A percentile compares a stretch with the other conserved stretches of the same genome.
Evolutionary conservation across 2,329 filamentous ascomycete species (phyloP).

Genomic region (Sporothrix dimorphospora): DNA sequence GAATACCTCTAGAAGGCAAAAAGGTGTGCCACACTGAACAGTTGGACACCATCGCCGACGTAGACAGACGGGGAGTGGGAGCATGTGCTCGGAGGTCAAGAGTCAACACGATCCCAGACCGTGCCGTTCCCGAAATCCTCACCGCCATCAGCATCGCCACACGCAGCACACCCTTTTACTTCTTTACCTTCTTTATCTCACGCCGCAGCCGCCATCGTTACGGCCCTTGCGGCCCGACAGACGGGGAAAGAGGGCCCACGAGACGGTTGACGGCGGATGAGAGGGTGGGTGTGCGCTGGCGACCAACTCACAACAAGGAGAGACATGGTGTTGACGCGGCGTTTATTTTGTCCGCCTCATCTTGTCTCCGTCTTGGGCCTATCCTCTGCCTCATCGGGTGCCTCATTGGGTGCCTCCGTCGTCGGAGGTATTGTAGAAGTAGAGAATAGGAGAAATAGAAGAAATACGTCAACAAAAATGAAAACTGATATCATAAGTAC

Average conservation of each 20-base stretch:
- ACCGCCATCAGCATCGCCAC: conserved; percentile 12
- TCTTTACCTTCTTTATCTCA: not conserved
- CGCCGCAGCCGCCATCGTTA: not conserved
- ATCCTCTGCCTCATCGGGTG: not conserved
- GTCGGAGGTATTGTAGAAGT: not conserved
- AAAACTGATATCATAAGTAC: not conserved
- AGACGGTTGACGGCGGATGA: not conserved
- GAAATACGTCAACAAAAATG: conserved; percentile 3
- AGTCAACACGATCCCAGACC: not conserved
- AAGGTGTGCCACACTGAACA: not conserved
- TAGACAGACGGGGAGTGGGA: not conserved
- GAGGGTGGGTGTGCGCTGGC: not conserved
- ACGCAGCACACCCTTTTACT: conserved; percentile 1
- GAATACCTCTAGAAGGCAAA: conserved; percentile 9
- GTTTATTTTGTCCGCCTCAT: not conserved
- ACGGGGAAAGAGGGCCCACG: not conserved
- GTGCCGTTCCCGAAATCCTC: not conserved
- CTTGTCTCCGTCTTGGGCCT: not conserved
- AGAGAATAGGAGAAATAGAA: not conserved
- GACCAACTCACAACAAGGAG: not conserved
- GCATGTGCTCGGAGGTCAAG: not conserved
- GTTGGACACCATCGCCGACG: not conserved
- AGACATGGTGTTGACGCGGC: not conserved
- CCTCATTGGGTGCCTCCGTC: not conserved
- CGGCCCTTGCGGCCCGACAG: conserved; percentile 22